Conservation (phyloP, 768 basidiomycete species). For the Mrakia frigida region DNA sequence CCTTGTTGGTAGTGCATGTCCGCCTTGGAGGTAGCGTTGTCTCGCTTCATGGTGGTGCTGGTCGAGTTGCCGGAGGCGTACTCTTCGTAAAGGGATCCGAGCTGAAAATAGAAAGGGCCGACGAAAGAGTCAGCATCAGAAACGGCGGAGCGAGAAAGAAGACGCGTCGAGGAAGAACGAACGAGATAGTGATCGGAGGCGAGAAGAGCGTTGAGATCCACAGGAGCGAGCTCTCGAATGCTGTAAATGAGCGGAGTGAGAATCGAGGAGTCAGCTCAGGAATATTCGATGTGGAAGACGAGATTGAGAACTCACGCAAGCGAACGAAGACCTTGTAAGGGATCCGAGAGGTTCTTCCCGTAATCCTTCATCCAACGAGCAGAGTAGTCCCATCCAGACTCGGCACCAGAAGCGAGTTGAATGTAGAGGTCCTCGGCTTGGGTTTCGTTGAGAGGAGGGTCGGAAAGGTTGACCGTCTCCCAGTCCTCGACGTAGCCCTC, state of each 20-base stretch:
- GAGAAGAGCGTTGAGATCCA: slow-evolving; percentile 79
- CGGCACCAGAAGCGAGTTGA: slow-evolving; percentile 82
- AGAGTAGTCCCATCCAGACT: slow-evolving; percentile 59
- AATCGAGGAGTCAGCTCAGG: not conserved
- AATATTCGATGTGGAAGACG: not conserved
- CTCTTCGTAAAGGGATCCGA: slow-evolving; percentile 57
- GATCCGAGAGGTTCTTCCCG: slow-evolving; percentile 27
- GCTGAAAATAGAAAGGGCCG: slow-evolving; percentile 39
- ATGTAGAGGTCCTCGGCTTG: slow-evolving; percentile 66
- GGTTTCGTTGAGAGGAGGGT: slow-evolving; percentile 56
- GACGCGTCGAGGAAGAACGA: slow-evolving; percentile 1
- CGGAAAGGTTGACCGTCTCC: slow-evolving; percentile 59
- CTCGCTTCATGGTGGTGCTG: slow-evolving; percentile 23
- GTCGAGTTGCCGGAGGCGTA: slow-evolving; percentile 33
- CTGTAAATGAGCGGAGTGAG: not conserved
- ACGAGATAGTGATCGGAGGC: slow-evolving; percentile 50
- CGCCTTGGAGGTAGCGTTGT: slow-evolving; percentile 37
- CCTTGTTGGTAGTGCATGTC: slow-evolving; percentile 57
- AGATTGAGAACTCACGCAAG: slow-evolving; percentile 17
- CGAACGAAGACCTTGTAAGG: slow-evolving; percentile 12
- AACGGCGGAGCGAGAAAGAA: slow-evolving; percentile 37
- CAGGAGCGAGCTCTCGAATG: slow-evolving; percentile 59
- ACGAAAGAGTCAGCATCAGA: not conserved
- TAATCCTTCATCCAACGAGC: slow-evolving; percentile 16
- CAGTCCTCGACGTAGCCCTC: slow-evolving; percentile 70